Percentiles rank a stretch among this genome's conserved stretches.
phyloP scores from a whole-genome alignment of 495 filamentous ascomycete species.

The Cetradonia linearis region DNA sequence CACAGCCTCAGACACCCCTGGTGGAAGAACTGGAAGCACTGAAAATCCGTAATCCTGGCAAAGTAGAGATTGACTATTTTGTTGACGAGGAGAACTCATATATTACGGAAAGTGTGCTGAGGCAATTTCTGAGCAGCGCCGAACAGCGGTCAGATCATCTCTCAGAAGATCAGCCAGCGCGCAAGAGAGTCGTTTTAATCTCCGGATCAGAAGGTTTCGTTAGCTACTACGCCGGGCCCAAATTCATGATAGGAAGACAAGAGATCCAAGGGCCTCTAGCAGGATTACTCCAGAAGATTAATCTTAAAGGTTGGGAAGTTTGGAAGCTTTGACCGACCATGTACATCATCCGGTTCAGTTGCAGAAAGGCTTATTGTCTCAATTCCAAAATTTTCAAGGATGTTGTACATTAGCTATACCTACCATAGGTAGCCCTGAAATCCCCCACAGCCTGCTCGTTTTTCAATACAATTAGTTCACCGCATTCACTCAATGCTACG shows the following conservation, averaged over 20 bases:
- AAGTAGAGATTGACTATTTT: slow-evolving; percentile 57
- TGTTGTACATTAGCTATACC: neutral
- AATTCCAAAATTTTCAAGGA: neutral
- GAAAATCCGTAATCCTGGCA: slow-evolving; percentile 42
- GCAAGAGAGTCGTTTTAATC: slow-evolving; percentile 58
- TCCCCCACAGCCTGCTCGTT: neutral
- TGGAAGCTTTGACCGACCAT: slow-evolving; percentile 45
- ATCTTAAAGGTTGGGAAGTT: slow-evolving; percentile 47
- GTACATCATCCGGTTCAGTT: neutral
- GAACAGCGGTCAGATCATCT: slow-evolving; percentile 26
- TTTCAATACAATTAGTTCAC: neutral
- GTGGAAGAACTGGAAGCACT: slow-evolving; percentile 52
- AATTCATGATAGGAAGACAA: slow-evolving; percentile 57
- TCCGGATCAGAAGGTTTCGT: slow-evolving; percentile 91
- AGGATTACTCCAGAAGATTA: slow-evolving; percentile 44
- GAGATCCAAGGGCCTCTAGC: slow-evolving; percentile 60
- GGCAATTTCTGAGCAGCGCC: slow-evolving; percentile 17
- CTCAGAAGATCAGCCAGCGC: slow-evolving; percentile 12
- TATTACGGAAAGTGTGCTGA: slow-evolving; percentile 45
- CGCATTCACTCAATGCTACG: neutral
- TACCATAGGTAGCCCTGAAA: neutral
- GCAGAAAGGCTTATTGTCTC: too few species aligned
- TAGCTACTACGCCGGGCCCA: slow-evolving; percentile 63
- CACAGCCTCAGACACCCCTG: slow-evolving; percentile 33
- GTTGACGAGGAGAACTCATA: slow-evolving; percentile 66